phyloP scores from a whole-genome alignment of 2,329 filamentous ascomycete genomes.

The Alternaria burnsii region DNA sequence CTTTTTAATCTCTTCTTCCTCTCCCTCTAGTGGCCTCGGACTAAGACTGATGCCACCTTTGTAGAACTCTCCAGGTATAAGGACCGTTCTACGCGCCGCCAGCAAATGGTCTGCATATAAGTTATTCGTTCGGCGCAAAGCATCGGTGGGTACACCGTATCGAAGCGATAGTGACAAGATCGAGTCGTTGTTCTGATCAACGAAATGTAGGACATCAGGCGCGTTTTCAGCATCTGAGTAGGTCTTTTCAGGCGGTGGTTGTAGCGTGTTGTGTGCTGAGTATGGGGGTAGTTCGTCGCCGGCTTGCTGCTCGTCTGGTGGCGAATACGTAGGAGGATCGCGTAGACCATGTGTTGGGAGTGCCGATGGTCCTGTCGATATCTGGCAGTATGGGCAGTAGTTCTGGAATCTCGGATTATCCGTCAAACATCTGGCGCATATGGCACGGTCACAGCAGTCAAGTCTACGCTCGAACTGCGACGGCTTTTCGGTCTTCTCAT shows the following conservation, averaged over 20 bases:
- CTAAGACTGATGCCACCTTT: slow-evolving; percentile 72
- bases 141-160: slow-evolving; percentile 72
- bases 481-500: slow-evolving; percentile 68
- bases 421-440: slow-evolving; percentile 75
- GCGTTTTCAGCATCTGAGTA: slow-evolving; percentile 45
- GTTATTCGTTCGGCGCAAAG: slow-evolving; percentile 72
- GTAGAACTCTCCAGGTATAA: slow-evolving; percentile 77
- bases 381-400: slow-evolving; percentile 79
- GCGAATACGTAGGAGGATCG: slow-evolving; percentile 72
- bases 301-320: slow-evolving; percentile 44
- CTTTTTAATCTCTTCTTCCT: slow-evolving; percentile 77
- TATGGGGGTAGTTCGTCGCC: slow-evolving; percentile 58
- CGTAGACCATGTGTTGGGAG: slow-evolving; percentile 68
- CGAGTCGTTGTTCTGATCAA: slow-evolving; percentile 74
- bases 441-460: slow-evolving; percentile 73
- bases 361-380: slow-evolving; percentile 68
- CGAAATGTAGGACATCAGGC: slow-evolving; percentile 77
- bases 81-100: slow-evolving; percentile 70
- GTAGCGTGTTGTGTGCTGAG: slow-evolving; percentile 43
- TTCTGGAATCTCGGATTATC: slow-evolving; percentile 73
- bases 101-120: slow-evolving; percentile 77
- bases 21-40: slow-evolving; percentile 74
- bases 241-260: slow-evolving; percentile 44
- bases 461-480: slow-evolving; percentile 67
- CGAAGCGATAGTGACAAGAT: slow-evolving; percentile 73